These are phyloP conservation scores for Dryas integrifolia DNA, from an alignment of 331 rosid species.

Conservation along the genomic window DNA sequence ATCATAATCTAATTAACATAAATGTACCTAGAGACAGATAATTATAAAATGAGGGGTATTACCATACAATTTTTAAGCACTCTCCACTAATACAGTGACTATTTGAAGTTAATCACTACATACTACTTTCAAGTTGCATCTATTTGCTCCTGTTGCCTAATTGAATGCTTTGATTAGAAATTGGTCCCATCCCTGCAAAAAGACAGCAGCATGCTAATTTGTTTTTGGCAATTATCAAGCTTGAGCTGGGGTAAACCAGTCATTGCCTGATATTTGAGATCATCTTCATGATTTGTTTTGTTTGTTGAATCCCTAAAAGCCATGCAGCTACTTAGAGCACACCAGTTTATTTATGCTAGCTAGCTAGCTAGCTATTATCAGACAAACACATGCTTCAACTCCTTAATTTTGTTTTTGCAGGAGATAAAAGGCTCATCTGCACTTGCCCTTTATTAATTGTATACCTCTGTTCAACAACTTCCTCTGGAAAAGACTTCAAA, in stretches of 20 bases:
- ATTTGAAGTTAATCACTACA: conserved; percentile 17
- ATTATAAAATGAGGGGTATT: neutral
- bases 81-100: conserved; percentile 1
- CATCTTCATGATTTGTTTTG: conserved; percentile 12
- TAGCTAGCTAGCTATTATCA: neutral
- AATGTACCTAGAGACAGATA: conserved; percentile 5
- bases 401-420: neutral
- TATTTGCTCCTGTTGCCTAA: conserved; percentile 6
- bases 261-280: neutral
- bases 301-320: conserved; percentile 18
- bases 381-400: neutral
- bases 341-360: neutral
- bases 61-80: conserved; percentile 11
- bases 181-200: conserved; percentile 24
- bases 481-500: neutral
- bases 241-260: conserved; percentile 19
- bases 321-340: conserved; percentile 27
- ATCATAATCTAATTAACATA: conserved; percentile 19
- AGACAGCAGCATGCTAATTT: conserved; percentile 10
- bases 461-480: neutral
- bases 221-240: conserved; percentile 5
- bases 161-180: conserved; percentile 11
- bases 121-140: conserved; percentile 15
- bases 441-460: neutral
- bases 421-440: neutral